Conservation (phyloP, 1,139 yeast genomes). For the Kodamaea sp. region DNA sequence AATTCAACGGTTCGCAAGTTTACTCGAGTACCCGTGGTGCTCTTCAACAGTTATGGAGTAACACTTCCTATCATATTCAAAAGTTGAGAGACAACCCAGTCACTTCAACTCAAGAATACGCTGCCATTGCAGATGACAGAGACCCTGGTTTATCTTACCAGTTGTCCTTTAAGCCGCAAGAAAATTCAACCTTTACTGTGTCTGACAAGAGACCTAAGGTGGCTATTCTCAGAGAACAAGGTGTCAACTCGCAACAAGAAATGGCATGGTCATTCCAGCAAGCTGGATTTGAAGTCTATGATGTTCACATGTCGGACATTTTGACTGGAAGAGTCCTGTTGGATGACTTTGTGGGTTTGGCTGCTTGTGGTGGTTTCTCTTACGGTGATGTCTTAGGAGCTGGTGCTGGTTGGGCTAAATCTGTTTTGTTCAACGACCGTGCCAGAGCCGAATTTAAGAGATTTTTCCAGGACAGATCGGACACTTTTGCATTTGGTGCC, state of each 20-base stretch:
- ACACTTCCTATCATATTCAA: slow-evolving; percentile 89
- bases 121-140: slow-evolving; percentile 67
- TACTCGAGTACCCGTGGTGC: slow-evolving; percentile 61
- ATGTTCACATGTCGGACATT: slow-evolving; percentile 96
- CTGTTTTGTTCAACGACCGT: slow-evolving; percentile 82
- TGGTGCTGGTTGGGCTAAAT: slow-evolving; percentile 99
- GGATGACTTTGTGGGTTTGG: slow-evolving; percentile 84
- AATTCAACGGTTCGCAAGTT: slow-evolving; percentile 47
- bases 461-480: slow-evolving; percentile 83
- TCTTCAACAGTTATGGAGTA: slow-evolving; percentile 83
- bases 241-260: slow-evolving; percentile 97
- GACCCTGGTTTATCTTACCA: slow-evolving; percentile 91
- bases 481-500: slow-evolving; percentile 98
- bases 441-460: slow-evolving; percentile 74
- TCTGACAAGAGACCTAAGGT: slow-evolving; percentile 71
- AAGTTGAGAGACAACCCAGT: slow-evolving; percentile 91
- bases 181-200: slow-evolving; percentile 28
- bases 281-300: slow-evolving; percentile 92
- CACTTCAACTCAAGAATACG: slow-evolving; percentile 84
- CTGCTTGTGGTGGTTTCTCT: slow-evolving; percentile 99
- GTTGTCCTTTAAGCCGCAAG: slow-evolving; percentile 56
- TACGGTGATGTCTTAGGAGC: slow-evolving; percentile 99
- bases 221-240: slow-evolving; percentile 97
- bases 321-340: slow-evolving; percentile 71
- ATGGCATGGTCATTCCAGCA: slow-evolving; percentile 97